phyloP scores from a whole-genome alignment of 495 filamentous ascomycete species.

The Rhypophila decipiens region DNA sequence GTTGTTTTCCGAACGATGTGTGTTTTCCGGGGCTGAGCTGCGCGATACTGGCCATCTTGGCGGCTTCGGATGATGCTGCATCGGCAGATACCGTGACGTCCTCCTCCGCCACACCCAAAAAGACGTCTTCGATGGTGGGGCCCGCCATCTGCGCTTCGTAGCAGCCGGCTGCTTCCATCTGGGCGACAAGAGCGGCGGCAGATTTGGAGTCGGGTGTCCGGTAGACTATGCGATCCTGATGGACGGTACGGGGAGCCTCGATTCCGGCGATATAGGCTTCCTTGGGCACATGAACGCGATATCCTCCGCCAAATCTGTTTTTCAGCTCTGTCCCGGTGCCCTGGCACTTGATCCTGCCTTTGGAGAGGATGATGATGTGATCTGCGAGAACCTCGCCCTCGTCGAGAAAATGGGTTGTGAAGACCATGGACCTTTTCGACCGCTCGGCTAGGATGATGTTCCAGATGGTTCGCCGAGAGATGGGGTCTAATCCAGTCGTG shows the following conservation, averaged over 20 bases:
- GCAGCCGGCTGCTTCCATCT: constrained; percentile 52
- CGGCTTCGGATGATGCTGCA: not conserved
- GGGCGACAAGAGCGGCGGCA: constrained; percentile 54
- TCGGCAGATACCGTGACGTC: constrained; percentile 17
- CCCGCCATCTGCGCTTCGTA: constrained; percentile 65
- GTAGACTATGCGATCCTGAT: constrained; percentile 63
- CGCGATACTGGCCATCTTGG: constrained; percentile 1
- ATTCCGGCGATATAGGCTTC: constrained; percentile 45
- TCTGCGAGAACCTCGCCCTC: constrained; percentile 69
- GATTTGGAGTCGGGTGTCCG: constrained; percentile 53
- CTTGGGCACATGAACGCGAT: constrained; percentile 61
- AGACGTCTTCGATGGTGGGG: constrained; percentile 79
- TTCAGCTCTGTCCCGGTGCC: constrained; percentile 68
- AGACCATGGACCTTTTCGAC: constrained; percentile 64
- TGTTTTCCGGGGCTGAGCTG: constrained; percentile 9
- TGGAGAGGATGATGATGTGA: constrained; percentile 67
- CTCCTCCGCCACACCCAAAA: constrained; percentile 69
- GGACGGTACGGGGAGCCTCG: constrained; percentile 34
- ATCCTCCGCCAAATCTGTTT: constrained; percentile 60
- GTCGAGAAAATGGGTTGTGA: constrained; percentile 78
- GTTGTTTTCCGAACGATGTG: constrained; percentile 13
- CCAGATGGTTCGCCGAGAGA: constrained; percentile 75
- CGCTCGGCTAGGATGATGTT: constrained; percentile 73
- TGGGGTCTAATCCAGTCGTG: constrained; percentile 69
- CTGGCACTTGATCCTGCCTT: constrained; percentile 59